Base-by-base conservation (phyloP, 495 filamentous ascomycete genomes). In the Podospora anserina region DNA sequence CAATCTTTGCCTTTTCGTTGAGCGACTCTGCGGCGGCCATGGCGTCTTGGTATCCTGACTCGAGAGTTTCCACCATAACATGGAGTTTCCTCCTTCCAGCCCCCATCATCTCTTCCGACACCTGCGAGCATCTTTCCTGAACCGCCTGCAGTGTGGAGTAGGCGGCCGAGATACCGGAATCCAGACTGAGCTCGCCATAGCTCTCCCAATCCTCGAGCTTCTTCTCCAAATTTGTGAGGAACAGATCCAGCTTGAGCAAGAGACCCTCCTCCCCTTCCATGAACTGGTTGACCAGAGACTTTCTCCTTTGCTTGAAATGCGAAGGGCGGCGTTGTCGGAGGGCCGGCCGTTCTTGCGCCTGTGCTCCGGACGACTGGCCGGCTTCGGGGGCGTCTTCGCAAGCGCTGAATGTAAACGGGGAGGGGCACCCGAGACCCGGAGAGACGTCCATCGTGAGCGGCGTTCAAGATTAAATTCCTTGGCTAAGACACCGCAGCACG, bases 41-140 rank as follows among this genome's bases (percentile, higher is more conserved):
- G n/a, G 88, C 94, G 68, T 94, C 91, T 34, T 94, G 90, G 79
- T 98, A 99, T 69, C 91, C 85, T 15, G 85, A 87, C 75, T 99
- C 95, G n/a, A 99, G 83, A 2, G 92, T 96, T 67, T 98, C 95
- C 19, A 99, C 92, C 77, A 98, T 87, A 58, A 97, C 88, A 71
- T 90, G 89, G 54, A 96, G 91, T 60, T 92, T 86, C 69, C 91
- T 88, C 65, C 90, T 89, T 28, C 95, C 93, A 58, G 92, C 91
- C 32, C 91, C 96, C 76, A 97, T 90, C 54, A 97, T 85, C 69
- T 93, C 93, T 66, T 91, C 94, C 7, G 94, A 96, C n/a, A 93
- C 92, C 67, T 93, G 86, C 6, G 91, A 92, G 77, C 95, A 99
- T 69, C 91, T 88, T 70, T 91, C 88, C 66, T 92, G 87, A 3